These are phyloP conservation scores for Rehmannia glutinosa DNA, from an alignment of 257 asterid species.

Conservation along the genomic window DNA sequence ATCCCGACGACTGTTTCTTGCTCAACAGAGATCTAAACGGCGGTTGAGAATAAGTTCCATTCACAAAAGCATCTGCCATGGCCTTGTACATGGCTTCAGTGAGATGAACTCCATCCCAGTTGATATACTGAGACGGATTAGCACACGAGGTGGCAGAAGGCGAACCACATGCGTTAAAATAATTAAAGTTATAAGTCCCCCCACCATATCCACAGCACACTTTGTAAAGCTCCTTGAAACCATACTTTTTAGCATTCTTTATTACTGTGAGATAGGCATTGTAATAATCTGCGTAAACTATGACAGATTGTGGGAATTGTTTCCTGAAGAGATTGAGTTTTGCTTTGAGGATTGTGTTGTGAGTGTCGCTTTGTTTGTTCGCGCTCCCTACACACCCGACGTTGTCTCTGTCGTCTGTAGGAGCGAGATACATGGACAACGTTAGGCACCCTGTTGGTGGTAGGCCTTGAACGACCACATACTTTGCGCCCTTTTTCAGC, in stretches of 20 bases:
- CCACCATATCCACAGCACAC: slow-evolving; percentile 71
- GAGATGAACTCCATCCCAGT: slow-evolving; percentile 95
- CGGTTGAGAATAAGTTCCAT: slow-evolving; percentile 46
- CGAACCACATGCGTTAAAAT: slow-evolving; percentile 59
- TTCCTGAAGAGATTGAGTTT: slow-evolving; percentile 33
- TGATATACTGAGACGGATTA: slow-evolving; percentile 54
- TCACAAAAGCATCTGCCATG: slow-evolving; percentile 42
- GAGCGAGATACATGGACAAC: slow-evolving; percentile 47
- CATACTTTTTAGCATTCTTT: slow-evolving; percentile 36
- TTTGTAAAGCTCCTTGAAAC: slow-evolving; percentile 52
- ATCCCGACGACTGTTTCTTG: slow-evolving; percentile 29
- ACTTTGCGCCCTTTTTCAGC: slow-evolving; percentile 63
- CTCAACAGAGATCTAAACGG: slow-evolving; percentile 43
- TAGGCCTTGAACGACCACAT: slow-evolving; percentile 74
- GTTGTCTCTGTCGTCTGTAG: slow-evolving; percentile 45
- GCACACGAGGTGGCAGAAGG: slow-evolving; percentile 43
- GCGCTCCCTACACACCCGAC: slow-evolving; percentile 49
- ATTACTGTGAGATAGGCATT: slow-evolving; percentile 41
- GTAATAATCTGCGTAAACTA: slow-evolving; percentile 67
- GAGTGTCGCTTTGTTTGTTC: slow-evolving; percentile 43
- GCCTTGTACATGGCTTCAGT: slow-evolving; percentile 83
- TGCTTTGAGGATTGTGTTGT: slow-evolving; percentile 55
- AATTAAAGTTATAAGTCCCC: slow-evolving; percentile 48
- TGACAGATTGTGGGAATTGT: slow-evolving; percentile 41
- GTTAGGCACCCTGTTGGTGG: slow-evolving; percentile 93